These are phyloP conservation scores for Desmodesmus armatus DNA, from an alignment of 139 green algal genomes.

Conservation along the genomic window DNA sequence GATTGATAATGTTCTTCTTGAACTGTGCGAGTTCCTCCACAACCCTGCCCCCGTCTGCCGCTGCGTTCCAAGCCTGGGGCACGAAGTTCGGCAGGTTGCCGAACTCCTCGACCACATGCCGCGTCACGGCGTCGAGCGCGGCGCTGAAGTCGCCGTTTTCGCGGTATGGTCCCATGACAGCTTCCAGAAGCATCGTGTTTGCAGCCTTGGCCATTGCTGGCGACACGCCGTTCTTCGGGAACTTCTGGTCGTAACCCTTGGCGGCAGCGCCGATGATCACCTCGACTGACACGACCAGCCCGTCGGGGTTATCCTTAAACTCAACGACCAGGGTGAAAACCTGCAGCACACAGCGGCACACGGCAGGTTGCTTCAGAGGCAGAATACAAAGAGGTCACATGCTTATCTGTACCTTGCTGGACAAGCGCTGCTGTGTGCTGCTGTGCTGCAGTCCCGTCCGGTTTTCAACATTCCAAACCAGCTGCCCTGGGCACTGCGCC, in stretches of 20 bases:
- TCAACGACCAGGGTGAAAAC: slow-evolving; percentile 27
- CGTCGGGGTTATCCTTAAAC: slow-evolving; percentile 27
- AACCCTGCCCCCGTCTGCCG: too few species aligned
- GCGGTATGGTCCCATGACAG: slow-evolving; percentile 14
- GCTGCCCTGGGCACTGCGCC: too few species aligned
- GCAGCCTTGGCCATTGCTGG: not conserved
- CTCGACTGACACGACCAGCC: slow-evolving; percentile 21
- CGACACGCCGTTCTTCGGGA: not conserved
- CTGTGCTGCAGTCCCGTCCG: too few species aligned
- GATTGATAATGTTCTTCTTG: too few species aligned
- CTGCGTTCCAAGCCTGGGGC: not conserved
- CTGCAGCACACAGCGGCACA: too few species aligned
- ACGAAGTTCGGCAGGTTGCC: slow-evolving; percentile 31
- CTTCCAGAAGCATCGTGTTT: slow-evolving; percentile 21
- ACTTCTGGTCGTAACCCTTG: slow-evolving; percentile 13
- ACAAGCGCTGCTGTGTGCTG: too few species aligned
- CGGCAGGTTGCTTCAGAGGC: too few species aligned
- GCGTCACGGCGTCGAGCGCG: slow-evolving; percentile 17
- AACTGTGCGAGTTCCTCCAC: too few species aligned
- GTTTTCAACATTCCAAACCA: too few species aligned
- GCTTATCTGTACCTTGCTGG: too few species aligned
- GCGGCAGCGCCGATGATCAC: slow-evolving; percentile 17
- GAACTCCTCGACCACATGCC: slow-evolving; percentile 38
- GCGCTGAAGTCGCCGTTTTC: slow-evolving; percentile 5
- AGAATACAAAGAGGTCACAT: too few species aligned